A percentile compares a stretch with the other conserved stretches of the same genome.
Conservation (phyloP, 2,329 filamentous ascomycete species). For the Clonostachys byssicola region DNA sequence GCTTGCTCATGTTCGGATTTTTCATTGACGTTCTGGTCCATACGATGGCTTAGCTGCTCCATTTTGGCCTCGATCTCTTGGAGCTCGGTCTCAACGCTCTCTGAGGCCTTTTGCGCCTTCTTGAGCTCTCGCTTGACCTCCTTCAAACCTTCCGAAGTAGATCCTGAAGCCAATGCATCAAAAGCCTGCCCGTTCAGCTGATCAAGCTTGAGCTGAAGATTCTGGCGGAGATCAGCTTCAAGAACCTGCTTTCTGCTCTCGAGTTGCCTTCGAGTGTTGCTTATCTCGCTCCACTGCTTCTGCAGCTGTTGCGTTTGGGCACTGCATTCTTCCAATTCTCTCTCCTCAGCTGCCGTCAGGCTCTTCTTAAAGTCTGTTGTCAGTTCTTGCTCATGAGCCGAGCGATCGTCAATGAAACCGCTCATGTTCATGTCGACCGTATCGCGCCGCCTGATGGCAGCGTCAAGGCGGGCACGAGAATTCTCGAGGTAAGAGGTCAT, state of each 20-base stretch:
- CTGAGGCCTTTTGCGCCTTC: conserved; percentile 66
- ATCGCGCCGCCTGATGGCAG: conserved; percentile 59
- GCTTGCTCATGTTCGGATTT: conserved; percentile 64
- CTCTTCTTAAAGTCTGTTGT: conserved; percentile 89
- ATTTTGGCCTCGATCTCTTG: conserved; percentile 71
- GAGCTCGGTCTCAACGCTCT: conserved; percentile 64
- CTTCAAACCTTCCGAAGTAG: conserved; percentile 62
- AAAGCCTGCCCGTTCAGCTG: conserved; percentile 75
- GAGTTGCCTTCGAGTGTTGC: conserved; percentile 68
- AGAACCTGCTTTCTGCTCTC: conserved; percentile 79
- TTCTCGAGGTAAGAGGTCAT: conserved; percentile 74
- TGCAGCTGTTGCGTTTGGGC: conserved; percentile 68
- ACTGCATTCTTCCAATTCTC: conserved; percentile 69
- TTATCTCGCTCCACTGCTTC: conserved; percentile 72
- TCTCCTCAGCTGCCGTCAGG: conserved; percentile 77
- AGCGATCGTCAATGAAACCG: conserved; percentile 69
- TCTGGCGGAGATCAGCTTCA: conserved; percentile 85
- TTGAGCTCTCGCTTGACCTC: conserved; percentile 80
- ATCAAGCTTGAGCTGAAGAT: conserved; percentile 81
- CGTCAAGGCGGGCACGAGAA: conserved; percentile 68
- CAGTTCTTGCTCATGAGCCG: conserved; percentile 75
- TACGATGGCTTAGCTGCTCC: conserved; percentile 43
- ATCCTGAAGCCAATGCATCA: conserved; percentile 58
- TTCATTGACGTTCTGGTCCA: conserved; percentile 50
- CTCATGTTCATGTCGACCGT: conserved; percentile 73